phyloP scores from a whole-genome alignment of 176 grass and related monocot species.

The Phoenix roebelenii region DNA sequence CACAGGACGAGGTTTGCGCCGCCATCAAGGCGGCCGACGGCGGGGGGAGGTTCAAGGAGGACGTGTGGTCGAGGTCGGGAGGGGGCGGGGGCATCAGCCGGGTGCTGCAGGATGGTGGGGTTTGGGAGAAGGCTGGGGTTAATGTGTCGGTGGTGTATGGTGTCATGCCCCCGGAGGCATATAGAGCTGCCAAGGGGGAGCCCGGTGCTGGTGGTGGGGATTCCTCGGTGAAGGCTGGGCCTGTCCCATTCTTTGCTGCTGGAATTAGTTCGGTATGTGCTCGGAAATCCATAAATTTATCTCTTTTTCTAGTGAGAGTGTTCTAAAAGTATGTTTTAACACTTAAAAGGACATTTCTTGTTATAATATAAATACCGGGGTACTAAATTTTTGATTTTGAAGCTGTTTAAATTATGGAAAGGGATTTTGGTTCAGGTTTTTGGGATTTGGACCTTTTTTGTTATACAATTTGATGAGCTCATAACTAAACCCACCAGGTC shows the following conservation, averaged over 20 bases:
- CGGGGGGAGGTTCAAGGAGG: constrained; percentile 62
- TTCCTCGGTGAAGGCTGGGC: constrained; percentile 45
- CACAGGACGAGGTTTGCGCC: constrained; percentile 82
- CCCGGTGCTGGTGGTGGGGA: constrained; percentile 23
- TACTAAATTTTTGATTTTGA: no score
- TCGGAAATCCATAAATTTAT: neutral
- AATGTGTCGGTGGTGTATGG: constrained; percentile 95
- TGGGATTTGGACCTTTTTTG: no score
- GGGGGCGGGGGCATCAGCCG: constrained; percentile 92
- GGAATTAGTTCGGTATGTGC: constrained; percentile 81
- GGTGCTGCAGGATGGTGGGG: constrained; percentile 79
- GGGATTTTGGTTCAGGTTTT: no score
- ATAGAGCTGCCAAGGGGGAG: constrained; percentile 80
- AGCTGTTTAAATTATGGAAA: no score
- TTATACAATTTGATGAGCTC: no score
- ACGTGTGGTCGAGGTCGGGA: constrained; percentile 79
- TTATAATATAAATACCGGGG: no score
- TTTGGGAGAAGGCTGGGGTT: constrained; percentile 93
- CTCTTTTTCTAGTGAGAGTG: no score
- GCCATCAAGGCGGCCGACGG: constrained; percentile 81
- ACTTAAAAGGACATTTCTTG: no score
- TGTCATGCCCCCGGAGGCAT: constrained; percentile 87
- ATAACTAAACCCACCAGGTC: no score
- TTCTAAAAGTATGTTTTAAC: no score
- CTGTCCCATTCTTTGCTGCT: constrained; percentile 85